Percentiles rank a stretch among this genome's conserved stretches.
These are phyloP conservation scores for Byssochlamys sp. DNA, from an alignment of 2,329 filamentous ascomycete genomes.

Conservation along the genomic window DNA sequence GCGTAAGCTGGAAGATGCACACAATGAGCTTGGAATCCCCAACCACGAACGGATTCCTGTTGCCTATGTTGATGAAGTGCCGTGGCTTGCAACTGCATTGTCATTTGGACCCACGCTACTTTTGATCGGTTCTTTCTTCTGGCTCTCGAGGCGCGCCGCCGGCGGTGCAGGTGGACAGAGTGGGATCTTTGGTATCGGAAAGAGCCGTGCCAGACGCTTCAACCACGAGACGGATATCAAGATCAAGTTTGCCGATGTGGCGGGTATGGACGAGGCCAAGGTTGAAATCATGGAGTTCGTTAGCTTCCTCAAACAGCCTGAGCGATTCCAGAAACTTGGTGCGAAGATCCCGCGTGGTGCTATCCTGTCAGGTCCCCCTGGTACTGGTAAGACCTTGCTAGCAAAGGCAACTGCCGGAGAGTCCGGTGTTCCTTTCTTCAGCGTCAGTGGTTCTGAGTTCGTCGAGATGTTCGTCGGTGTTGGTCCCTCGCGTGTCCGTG, in stretches of 20 bases:
- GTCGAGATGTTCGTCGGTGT: conserved; percentile 99
- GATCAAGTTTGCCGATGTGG: conserved; percentile 93
- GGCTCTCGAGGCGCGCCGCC: conserved; percentile 64
- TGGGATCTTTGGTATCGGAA: conserved; percentile 90
- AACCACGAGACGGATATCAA: conserved; percentile 95
- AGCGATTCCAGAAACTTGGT: conserved; percentile 83
- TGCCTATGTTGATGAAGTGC: conserved; percentile 69
- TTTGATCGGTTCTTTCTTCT: conserved; percentile 73
- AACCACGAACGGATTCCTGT: conserved; percentile 83
- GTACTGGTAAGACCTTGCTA: conserved; percentile 94
- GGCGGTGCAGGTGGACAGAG: conserved; percentile 55
- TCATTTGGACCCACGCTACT: conserved; percentile 80
- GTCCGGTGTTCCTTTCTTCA: conserved; percentile 94
- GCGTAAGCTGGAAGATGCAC: conserved; percentile 74
- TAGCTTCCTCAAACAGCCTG: conserved; percentile 87
- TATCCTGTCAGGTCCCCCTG: conserved; percentile 91
- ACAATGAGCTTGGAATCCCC: conserved; percentile 78
- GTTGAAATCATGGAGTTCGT: conserved; percentile 99
- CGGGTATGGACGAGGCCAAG: conserved; percentile 97
- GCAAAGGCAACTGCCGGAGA: conserved; percentile 97
- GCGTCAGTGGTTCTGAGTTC: conserved; percentile 95
- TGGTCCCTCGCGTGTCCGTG: conserved; percentile 85
- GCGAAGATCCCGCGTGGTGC: conserved; percentile 96
- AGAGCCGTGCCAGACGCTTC: conserved; percentile 92
- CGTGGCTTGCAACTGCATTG: conserved; percentile 61